Base-by-base conservation (phyloP, 768 basidiomycete species). In the Brasilioporus rufonigricans region DNA sequence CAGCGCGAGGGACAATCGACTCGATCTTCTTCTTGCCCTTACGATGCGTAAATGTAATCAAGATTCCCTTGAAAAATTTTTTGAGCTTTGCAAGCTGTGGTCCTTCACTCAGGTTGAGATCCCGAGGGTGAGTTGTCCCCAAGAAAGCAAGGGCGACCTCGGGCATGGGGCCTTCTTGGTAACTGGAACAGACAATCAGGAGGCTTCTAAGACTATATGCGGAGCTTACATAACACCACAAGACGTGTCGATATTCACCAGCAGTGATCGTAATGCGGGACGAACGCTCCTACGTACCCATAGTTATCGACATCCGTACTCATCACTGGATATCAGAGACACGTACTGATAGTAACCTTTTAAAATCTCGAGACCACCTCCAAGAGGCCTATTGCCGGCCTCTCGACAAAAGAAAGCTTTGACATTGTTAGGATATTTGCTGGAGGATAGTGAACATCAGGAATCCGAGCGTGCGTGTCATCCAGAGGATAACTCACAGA, bases 331-430 rank as follows among this genome's bases (percentile, higher is more conserved):
- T 19, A 29, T 44, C 24, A 29, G 39, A 44, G 33, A 19, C 6
- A 61, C 76, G 27, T 51, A 82, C 82, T 81, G 80, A 52, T 76
- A 82, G 40, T 72, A 80, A 0, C 82, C 82, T 9, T 75, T 68
- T 68, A 78, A 76, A 0, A 83, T 53, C 36, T 80, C 77, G 0
- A 83, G 59, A 3, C 69, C 69, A 2, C 69, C 67, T 16, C 67
- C 71, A 1, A 72, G 60, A 8, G 2, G 0, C 40, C 44, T 59
- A 16, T 53, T 64, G 11, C 74, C 66, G 19, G 71, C 69, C 19
- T 68, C 65, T 21, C 58, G 57, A 46, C 69, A 71, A 44, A 81
- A 83, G 55, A 77, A 82, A 0, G 80, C 75, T 2, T 67, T 70
- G 0, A 74, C 73, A 26, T 80, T 82, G 57, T 80, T 77, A 0